phyloP scores from a whole-genome alignment of 208 protist species.

The Wallacemonas collosoma region DNA sequence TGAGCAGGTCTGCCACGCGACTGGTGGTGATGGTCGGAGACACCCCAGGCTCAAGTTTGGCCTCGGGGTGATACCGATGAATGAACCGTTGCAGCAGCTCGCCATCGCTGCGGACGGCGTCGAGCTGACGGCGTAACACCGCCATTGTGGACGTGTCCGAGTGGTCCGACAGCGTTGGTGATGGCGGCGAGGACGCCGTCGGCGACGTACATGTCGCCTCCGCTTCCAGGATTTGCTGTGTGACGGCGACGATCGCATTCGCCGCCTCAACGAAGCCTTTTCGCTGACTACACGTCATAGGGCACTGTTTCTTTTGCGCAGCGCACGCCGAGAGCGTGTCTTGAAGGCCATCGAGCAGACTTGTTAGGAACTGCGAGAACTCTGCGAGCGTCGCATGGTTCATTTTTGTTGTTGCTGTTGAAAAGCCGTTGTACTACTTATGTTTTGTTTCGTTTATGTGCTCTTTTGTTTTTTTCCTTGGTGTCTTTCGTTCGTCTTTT shows the following conservation, averaged over 20 bases:
- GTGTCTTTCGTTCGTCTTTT: background rate
- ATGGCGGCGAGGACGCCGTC: background rate
- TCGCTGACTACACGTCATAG: constrained; percentile 14
- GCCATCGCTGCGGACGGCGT: constrained; percentile 4
- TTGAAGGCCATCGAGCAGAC: constrained; percentile 29
- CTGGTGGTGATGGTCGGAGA: constrained; percentile 11
- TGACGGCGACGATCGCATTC: constrained; percentile 8
- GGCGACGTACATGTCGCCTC: background rate
- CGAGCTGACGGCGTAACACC: background rate
- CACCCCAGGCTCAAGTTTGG: constrained; percentile 4
- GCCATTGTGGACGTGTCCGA: constrained; percentile 6
- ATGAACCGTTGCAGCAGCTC: constrained; percentile 10
- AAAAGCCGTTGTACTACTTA: background rate
- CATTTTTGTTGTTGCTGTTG: background rate
- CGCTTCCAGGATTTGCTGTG: constrained; percentile 8
- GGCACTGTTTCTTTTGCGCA: constrained; percentile 16
- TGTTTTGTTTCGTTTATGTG: background rate
- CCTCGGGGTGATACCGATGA: constrained; percentile 8
- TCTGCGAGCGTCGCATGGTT: constrained; percentile 2
- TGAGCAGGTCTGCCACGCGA: constrained; percentile 22
- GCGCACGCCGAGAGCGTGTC: constrained; percentile 24
- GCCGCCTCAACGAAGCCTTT: constrained; percentile 11
- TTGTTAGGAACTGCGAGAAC: constrained; percentile 22
- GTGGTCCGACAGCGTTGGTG: background rate
- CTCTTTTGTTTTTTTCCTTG: constrained; percentile 8